phyloP scores from a whole-genome alignment of 2,329 filamentous ascomycete species.

The Exophiala bonariae region DNA sequence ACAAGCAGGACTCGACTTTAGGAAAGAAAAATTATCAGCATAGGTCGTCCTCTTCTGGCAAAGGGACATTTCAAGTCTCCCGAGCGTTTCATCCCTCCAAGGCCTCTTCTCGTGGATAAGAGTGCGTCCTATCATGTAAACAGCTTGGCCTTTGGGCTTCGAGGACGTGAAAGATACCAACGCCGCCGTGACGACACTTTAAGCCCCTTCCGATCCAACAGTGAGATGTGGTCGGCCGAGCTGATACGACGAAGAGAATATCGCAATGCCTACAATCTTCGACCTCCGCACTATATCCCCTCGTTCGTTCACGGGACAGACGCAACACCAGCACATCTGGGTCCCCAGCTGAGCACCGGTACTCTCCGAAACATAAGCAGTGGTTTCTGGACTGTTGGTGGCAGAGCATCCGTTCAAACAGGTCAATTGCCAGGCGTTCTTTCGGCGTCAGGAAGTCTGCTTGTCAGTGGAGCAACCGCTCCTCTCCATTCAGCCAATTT shows the following conservation, averaged over 20 bases:
- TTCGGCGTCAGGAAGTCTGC: constrained; percentile 62
- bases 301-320: constrained; percentile 43
- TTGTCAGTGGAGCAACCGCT: constrained; percentile 72
- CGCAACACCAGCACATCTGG: constrained; percentile 49
- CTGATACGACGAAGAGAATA: constrained; percentile 17
- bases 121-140: constrained; percentile 50
- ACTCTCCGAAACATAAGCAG: constrained; percentile 60
- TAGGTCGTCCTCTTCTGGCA: constrained; percentile 12
- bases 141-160: constrained; percentile 39
- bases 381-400: constrained; percentile 75
- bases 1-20: constrained; percentile 6
- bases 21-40: constrained; percentile 22
- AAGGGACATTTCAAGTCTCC: constrained; percentile 37
- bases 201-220: constrained; percentile 55
- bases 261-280: constrained; percentile 16
- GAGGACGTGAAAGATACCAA: constrained; percentile 45
- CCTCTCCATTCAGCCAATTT: constrained; percentile 62
- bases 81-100: constrained; percentile 55
- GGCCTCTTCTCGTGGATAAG: constrained; percentile 17
- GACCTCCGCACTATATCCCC: constrained; percentile 23
- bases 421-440: constrained; percentile 48
- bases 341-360: constrained; percentile 26
- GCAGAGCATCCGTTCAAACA: constrained; percentile 58
- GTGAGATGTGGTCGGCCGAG: constrained; percentile 28
- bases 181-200: constrained; percentile 44